Base-by-base conservation (phyloP, 371 early-diverging fungal genomes). In the Coemansia sp. region DNA sequence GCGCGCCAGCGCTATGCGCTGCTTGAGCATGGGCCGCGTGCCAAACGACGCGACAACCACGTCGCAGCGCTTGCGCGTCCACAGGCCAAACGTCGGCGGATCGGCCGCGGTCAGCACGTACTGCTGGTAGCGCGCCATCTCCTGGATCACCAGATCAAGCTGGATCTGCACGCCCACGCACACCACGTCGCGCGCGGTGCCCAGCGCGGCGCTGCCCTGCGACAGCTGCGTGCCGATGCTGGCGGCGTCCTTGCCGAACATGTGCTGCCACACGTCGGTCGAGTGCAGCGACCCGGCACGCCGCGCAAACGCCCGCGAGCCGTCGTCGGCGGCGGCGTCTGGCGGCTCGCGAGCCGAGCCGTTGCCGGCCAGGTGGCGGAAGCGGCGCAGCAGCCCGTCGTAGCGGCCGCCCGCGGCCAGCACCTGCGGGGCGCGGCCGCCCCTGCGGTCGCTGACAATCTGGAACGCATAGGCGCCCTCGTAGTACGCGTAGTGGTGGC, bases 31-130 rank as follows among this genome's bases (percentile, higher is more conserved):
- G 54, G 87, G 88, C 7, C 59, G 56, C 0, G 43, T 67, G 42
- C 90, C 90, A 69, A 90, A 90, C 50, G 89, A 89, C 14, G 92
- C 91, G 3, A 92, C 87, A 63, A 86, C 87, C 0, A 92, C 89
- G 63, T 91, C 91, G 52, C 88, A 88, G 50, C 84, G 65, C 59
- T 77, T 70, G 43, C 69, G 66, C 31, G 71, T 57, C 88, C 89
- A 88, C 39, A 83, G 48, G 12, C 86, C 86, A 69, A 86, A 84
- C 33, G 84, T 85, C 34, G 84, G 75, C 33, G 79, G 68, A 10
- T 80, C 39, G n/a, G 86, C 84, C 1, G 56, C 40, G 6, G 65
- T 68, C 12, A 79, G 49, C 2, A 79, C 60, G 35, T 56, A 52
- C 47, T 82, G 83, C 76, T 91, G 91, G 58, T 89, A 87, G 63